Percentiles rank a stretch among this genome's conserved stretches.
Conservation (phyloP, 1,284 basidiomycete genomes). For the Cystobasidium slooffiae region DNA sequence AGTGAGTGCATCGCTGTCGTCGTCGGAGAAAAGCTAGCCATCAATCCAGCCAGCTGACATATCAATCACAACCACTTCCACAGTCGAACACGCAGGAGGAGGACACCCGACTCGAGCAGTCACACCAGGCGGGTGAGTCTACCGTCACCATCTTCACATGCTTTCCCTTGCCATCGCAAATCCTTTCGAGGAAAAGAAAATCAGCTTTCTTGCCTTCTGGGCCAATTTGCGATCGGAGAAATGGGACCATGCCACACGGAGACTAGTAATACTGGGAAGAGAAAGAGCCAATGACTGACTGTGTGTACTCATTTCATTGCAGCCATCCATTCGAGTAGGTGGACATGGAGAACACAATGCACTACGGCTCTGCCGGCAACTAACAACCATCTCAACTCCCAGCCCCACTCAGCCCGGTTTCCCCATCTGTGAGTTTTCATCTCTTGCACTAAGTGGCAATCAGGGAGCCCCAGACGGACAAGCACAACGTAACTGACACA, state of each 20-base stretch:
- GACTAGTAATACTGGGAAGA: background rate
- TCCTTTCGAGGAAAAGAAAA: background rate
- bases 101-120: conserved; percentile 8
- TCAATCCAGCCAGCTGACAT: background rate
- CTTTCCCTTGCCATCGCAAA: background rate
- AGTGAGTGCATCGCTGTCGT: conserved; percentile 7
- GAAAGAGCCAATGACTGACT: background rate
- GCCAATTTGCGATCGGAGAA: background rate
- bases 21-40: background rate
- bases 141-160: background rate
- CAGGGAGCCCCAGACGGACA: background rate
- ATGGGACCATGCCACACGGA: background rate
- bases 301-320: background rate
- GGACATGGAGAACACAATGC: background rate
- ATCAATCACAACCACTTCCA: background rate
- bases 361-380: background rate
- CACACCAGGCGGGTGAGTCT: conserved; percentile 34
- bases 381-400: background rate
- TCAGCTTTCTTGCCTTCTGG: background rate
- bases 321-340: conserved; percentile 32
- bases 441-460: background rate
- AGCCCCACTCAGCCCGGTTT: conserved; percentile 44
- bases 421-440: conserved; percentile 25
- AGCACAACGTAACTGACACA: background rate
- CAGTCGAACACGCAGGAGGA: conserved; percentile 33